Conservation (phyloP, 768 basidiomycete genomes). For the Boletus reticulatus region DNA sequence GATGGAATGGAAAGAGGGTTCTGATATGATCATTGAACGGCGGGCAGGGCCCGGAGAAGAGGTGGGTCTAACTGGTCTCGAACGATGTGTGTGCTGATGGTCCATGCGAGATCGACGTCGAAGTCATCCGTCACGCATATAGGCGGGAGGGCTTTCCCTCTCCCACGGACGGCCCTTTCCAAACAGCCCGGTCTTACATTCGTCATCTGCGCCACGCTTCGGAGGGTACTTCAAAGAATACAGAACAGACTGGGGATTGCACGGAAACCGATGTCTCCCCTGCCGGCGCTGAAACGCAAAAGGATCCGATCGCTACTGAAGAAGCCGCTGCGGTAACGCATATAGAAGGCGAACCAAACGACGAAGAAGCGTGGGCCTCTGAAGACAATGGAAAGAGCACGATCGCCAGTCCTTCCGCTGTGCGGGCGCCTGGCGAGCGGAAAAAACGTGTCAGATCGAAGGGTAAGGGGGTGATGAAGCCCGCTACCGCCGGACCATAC, state of each 20-base stretch:
- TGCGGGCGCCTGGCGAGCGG: constrained; percentile 7
- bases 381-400: constrained; percentile 41
- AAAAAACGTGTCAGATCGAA: constrained; percentile 27
- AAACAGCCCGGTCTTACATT: constrained; percentile 10
- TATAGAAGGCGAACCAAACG: constrained; percentile 30
- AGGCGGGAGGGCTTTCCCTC: constrained; percentile 2
- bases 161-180: not conserved
- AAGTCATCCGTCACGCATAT: constrained; percentile 51
- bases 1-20: constrained; percentile 71
- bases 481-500: not conserved
- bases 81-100: constrained; percentile 14
- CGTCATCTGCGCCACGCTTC: constrained; percentile 15
- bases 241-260: constrained; percentile 20
- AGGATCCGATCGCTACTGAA: constrained; percentile 1
- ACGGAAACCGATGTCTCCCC: constrained; percentile 17
- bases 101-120: constrained; percentile 54
- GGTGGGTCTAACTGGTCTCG: constrained; percentile 39
- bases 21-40: constrained; percentile 63
- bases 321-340: constrained; percentile 1
- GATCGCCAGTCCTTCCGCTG: constrained; percentile 4
- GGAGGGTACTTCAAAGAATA: constrained; percentile 21
- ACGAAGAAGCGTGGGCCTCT: constrained; percentile 65
- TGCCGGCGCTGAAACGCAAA: constrained; percentile 13
- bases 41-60: constrained; percentile 59
- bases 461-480: constrained; percentile 10